Conservation (phyloP, 495 filamentous ascomycete genomes). For the Hypoxylon lienhwacheense region DNA sequence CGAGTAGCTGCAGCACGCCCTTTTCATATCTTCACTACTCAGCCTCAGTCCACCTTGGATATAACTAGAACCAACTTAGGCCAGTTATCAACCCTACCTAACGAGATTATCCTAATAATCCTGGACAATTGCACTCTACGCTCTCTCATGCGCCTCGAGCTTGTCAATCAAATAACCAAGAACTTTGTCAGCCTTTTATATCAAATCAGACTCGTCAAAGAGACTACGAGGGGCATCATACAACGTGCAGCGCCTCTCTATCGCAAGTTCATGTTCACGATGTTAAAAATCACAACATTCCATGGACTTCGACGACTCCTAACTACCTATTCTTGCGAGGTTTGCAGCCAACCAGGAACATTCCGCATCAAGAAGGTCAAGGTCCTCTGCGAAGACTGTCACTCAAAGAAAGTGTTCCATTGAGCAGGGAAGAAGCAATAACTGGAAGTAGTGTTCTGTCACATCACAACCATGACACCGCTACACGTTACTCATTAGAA, state of each 20-base stretch:
- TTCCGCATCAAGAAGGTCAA: constrained; percentile 37
- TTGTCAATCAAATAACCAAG: constrained; percentile 20
- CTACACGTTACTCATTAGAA: too few relatives aligned
- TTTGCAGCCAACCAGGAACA: constrained; percentile 18
- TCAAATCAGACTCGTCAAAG: constrained; percentile 8
- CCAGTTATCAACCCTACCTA: constrained; percentile 13
- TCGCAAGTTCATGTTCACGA: constrained; percentile 19
- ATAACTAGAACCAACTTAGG: constrained; percentile 10
- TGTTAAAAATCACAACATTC: constrained; percentile 27
- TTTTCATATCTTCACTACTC: neutral
- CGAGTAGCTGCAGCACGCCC: constrained; percentile 21
- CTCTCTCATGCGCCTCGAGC: constrained; percentile 21
- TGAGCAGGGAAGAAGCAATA: too few relatives aligned
- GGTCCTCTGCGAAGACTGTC: constrained; percentile 50
- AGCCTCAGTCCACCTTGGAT: neutral
- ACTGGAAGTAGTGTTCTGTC: too few relatives aligned
- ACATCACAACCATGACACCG: too few relatives aligned
- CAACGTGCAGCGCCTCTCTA: constrained; percentile 10
- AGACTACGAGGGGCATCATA: constrained; percentile 14
- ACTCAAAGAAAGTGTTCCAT: neutral
- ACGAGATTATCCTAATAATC: constrained; percentile 24
- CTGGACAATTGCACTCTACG: constrained; percentile 14
- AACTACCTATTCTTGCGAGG: constrained; percentile 11
- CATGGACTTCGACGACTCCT: constrained; percentile 15
- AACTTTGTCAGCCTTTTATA: constrained; percentile 3